Evolutionary conservation across 2,329 filamentous ascomycete genomes (phyloP), one percentile per base, ranked within the genome.

Genomic region (Sporothrix phasma): DNA sequence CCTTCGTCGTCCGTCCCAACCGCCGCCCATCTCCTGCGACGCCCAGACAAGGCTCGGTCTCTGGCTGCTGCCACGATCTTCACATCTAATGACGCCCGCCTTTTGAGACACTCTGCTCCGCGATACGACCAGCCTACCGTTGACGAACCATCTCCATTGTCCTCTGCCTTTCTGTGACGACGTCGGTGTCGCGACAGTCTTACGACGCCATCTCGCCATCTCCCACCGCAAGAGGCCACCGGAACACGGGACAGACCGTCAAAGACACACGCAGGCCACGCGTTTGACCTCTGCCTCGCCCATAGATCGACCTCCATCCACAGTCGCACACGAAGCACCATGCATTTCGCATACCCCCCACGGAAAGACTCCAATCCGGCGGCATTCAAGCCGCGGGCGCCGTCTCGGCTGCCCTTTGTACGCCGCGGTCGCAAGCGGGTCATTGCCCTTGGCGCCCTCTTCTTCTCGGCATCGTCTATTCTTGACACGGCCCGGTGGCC

Each of bases 341-440:
- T 96, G 91, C 92, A 96, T 75, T 92, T 93, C 80, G 91, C 92
- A 68, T 87, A 95, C 71, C 92, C 92, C 63, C 85, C 90, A 71
- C 88, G 92, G 75, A 96, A 93, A 78, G 86, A 84, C 72, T 93
- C 89, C 69, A 86, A 88, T 72, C 85, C 88, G 69, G 84, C 86
- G 69, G 86, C 88, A 34, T 93, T 90, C 76, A 81, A 81, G 68
- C 80, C 83, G 56, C 81, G 85, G 71, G 80, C 82, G 68, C 78
- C 82, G 19, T 56, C 71, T 71, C 77, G 80, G 69, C 74, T 83
- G 22, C 70, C 70, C 5, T 61, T 67, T 67, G 74, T 84, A 67
- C 84, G 88, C 67, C 82, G 84, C 69, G 84, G 81, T 71, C 85
- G 88, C 69, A 72, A 88, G 62, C 85, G 85, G 73, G 76, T 83